Percentiles rank a stretch among this genome's conserved stretches.
These are phyloP conservation scores for Lasiodiplodia hormozganensis DNA, from an alignment of 2,329 filamentous ascomycete species.

Conservation along the genomic window DNA sequence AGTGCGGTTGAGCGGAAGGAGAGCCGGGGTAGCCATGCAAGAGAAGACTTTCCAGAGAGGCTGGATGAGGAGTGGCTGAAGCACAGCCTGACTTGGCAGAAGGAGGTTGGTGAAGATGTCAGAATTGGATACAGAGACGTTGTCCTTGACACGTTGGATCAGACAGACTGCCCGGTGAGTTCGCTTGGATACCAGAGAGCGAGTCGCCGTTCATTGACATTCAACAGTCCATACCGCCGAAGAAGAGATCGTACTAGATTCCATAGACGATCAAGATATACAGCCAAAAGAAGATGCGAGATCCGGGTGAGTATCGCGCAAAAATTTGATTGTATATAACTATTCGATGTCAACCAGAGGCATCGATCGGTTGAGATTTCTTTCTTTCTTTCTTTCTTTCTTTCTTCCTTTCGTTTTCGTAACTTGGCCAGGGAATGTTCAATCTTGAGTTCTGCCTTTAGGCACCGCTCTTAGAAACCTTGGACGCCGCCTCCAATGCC, in stretches of 20 bases:
- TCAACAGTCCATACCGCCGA: conserved; percentile 41
- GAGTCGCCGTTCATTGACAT: not conserved
- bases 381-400: too few species aligned
- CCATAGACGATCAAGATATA: not conserved
- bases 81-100: conserved; percentile 58
- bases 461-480: conserved; percentile 4
- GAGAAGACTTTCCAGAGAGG: conserved; percentile 55
- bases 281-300: not conserved
- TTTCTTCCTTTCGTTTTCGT: too few species aligned
- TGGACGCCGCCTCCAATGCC: conserved; percentile 5
- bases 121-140: conserved; percentile 52
- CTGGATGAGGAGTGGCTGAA: conserved; percentile 54
- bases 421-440: not conserved
- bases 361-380: too few species aligned
- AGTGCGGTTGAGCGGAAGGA: conserved; percentile 53
- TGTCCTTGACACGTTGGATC: conserved; percentile 52
- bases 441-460: not conserved
- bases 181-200: not conserved
- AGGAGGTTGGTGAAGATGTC: conserved; percentile 47
- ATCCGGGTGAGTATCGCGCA: not conserved
- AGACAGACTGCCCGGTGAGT: conserved; percentile 47
- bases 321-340: too few species aligned
- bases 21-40: conserved; percentile 55
- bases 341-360: too few species aligned
- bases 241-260: conserved; percentile 44